A percentile compares a stretch with the other conserved stretches of the same genome.
phyloP scores from a whole-genome alignment of 2,329 filamentous ascomycete genomes.

The Ramichloridium luteum region DNA sequence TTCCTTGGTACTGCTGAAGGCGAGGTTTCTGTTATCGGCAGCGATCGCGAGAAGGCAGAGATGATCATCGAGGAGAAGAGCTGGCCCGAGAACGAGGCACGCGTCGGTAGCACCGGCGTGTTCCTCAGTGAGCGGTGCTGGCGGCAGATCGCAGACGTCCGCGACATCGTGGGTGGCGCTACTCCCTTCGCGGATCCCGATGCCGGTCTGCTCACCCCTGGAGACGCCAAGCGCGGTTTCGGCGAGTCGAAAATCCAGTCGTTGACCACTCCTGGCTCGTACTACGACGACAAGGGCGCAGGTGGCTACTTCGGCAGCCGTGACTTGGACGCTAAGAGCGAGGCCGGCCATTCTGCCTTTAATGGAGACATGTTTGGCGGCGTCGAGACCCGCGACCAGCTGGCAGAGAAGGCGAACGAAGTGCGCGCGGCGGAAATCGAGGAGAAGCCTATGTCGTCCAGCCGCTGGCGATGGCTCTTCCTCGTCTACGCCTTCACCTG shows the following conservation, averaged over 20 bases:
- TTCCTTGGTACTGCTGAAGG: constrained; percentile 81
- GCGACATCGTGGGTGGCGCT: constrained; percentile 46
- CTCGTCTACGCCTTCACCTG: constrained; percentile 75
- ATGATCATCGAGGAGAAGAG: constrained; percentile 81
- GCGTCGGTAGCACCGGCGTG: constrained; percentile 80
- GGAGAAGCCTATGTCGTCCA: constrained; percentile 61
- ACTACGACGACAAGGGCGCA: constrained; percentile 61
- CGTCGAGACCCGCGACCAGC: constrained; percentile 81
- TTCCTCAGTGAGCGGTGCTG: constrained; percentile 94
- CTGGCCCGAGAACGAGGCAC: constrained; percentile 86
- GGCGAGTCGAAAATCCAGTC: constrained; percentile 47
- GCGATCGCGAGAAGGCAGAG: constrained; percentile 83
- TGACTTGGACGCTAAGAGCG: constrained; percentile 74
- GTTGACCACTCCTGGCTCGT: constrained; percentile 42
- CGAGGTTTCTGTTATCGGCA: constrained; percentile 77
- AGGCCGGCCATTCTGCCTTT: constrained; percentile 83
- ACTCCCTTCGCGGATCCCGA: constrained; percentile 45
- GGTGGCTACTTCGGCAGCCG: constrained; percentile 68
- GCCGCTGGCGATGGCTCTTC: constrained; percentile 83
- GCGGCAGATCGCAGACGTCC: constrained; percentile 73
- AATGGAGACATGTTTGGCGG: constrained; percentile 97
- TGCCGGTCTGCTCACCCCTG: constrained; percentile 47
- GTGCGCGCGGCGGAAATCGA: constrained; percentile 86
- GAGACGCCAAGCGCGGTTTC: constrained; percentile 42
- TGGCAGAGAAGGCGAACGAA: constrained; percentile 90